Base-by-base conservation (phyloP, 1,139 yeast species). In the Blastobotrys buckinghamii region DNA sequence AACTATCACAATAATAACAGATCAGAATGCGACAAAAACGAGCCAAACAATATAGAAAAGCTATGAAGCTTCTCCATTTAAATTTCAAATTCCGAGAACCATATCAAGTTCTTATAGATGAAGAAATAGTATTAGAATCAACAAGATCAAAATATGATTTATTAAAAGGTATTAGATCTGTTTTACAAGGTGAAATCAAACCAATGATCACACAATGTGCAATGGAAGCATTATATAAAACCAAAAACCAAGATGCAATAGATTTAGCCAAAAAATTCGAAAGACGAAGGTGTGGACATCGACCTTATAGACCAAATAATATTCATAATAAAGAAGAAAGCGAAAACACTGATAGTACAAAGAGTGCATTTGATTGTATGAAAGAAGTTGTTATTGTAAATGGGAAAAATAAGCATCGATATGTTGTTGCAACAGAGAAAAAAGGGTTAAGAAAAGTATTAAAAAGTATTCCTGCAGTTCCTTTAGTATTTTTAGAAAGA, bases 121-220 rank as follows among this genome's bases (percentile, higher is more conserved):
- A 87, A 55, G 87, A 83, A 57, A 69, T 90, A 20, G 78, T 92
- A 5, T 66, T 79, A 41, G 81, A 79, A 44, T 80, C 92, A 48
- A 77, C 77, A 50, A 73, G 76, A 51, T 76, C 86, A 20, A 81
- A 83, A 47, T 86, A 78, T 63, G 90, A 90, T 63, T 67, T 92
- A 24, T 72, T 71, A 16, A 85, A 84, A 61, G 96, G 94, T n/a
- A 70, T 92, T 38, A 73, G 78, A 50, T 73, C 95, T 54, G 88
- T 96, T 0, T 72, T 90, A 9, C 97, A 90, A 64, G 87, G 83
- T 6, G 90, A 85, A 60, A 78, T 83, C 42, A 92, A 92, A 63
- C 88, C 89, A n/a, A 74, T 92, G 95, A 85, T 94, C 47, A 88
- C 98, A 1, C 98, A 92, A 67, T 94, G 98, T 63, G 86, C 96